Evolutionary conservation across 164 flowering plant species (phyloP).

Genomic region (Kalanchoe fedtschenkoi): DNA sequence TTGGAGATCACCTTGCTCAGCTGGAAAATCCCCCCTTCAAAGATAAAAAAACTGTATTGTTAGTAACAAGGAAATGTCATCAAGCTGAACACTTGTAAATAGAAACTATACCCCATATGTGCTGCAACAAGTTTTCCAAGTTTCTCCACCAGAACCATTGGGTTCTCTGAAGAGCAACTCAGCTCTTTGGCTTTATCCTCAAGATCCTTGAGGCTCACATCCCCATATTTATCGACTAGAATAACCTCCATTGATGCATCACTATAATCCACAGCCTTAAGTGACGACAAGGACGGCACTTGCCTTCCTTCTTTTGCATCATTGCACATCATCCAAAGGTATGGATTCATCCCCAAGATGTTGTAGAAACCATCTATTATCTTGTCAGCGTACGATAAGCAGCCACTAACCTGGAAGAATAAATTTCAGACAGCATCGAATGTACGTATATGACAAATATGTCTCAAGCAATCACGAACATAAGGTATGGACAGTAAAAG

Average conservation of each 20-base stretch:
- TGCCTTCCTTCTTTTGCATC: conserved; percentile 62
- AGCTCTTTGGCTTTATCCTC: conserved; percentile 71
- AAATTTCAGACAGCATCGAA: background rate
- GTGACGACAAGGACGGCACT: conserved; percentile 56
- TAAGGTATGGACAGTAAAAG: no score
- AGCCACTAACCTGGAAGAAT: conserved; percentile 67
- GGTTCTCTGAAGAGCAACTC: conserved; percentile 43
- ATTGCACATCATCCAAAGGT: conserved; percentile 87
- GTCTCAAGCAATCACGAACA: background rate
- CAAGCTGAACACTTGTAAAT: background rate
- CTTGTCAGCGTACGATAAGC: conserved; percentile 77
- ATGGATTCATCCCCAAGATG: conserved; percentile 90
- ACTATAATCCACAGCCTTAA: conserved; percentile 48
- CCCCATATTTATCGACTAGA: conserved; percentile 62
- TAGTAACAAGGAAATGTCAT: background rate
- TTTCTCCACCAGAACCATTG: conserved; percentile 51
- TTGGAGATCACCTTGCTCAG: conserved; percentile 74
- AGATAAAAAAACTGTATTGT: conserved; percentile 12
- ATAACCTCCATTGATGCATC: conserved; percentile 81
- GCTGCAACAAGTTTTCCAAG: conserved; percentile 82
- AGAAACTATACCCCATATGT: conserved; percentile 59
- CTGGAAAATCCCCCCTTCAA: conserved; percentile 66
- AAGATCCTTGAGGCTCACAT: conserved; percentile 64
- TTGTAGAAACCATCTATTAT: conserved; percentile 91
- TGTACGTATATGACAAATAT: background rate